Conservation (phyloP, 352 stramenopile species). For the Blastocystis sp. region DNA sequence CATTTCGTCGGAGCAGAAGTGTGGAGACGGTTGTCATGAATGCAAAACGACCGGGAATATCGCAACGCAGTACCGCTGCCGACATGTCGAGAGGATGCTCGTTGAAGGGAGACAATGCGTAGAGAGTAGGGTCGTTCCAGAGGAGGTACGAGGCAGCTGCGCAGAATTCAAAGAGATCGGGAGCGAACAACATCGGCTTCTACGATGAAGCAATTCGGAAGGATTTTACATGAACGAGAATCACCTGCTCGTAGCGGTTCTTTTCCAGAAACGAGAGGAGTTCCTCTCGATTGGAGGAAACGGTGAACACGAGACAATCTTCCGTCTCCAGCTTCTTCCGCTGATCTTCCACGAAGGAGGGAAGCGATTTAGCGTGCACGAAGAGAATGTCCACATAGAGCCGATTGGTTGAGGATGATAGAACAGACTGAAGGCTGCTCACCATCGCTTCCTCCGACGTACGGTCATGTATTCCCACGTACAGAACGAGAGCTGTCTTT, state of each 20-base stretch:
- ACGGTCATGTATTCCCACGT: neutral
- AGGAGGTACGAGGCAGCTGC: conserved; percentile 15
- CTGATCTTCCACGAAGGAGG: neutral
- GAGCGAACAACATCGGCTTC: neutral
- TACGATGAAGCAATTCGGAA: neutral
- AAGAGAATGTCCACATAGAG: conserved; percentile 1
- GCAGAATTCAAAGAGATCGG: neutral
- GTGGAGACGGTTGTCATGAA: neutral
- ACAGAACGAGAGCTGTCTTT: neutral
- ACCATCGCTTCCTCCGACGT: neutral
- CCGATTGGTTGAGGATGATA: neutral
- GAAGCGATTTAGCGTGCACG: neutral
- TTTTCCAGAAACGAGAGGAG: neutral
- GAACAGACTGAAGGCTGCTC: neutral
- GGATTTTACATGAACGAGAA: neutral
- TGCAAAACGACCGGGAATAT: neutral
- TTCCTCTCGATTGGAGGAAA: neutral
- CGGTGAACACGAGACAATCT: neutral
- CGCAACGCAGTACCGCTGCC: neutral
- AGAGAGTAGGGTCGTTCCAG: conserved; percentile 19
- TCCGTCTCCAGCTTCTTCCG: neutral
- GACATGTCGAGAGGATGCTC: too few relatives aligned
- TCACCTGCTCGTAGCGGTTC: neutral
- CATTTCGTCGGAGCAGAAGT: neutral
- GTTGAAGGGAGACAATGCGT: neutral